phyloP scores from a whole-genome alignment of 2,329 filamentous ascomycete genomes.

The Aspergillus neotritici region DNA sequence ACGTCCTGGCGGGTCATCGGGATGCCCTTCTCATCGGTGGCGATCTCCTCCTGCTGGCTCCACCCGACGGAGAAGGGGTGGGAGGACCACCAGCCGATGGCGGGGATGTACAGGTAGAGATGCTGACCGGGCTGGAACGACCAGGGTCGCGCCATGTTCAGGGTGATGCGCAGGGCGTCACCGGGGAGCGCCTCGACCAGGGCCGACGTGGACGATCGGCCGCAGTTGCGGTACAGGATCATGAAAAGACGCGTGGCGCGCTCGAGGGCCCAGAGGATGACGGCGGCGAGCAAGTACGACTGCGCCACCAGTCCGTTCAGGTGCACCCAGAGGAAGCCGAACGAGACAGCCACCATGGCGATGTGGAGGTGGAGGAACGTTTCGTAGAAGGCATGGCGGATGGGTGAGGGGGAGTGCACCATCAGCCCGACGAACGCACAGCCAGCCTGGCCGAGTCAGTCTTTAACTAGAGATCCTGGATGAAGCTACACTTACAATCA shows the following conservation, averaged over 20 bases:
- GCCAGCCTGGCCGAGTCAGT: conserved; percentile 24
- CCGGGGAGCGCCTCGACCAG: conserved; percentile 63
- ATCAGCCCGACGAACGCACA: conserved; percentile 61
- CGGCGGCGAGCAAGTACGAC: conserved; percentile 66
- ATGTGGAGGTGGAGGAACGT: conserved; percentile 89
- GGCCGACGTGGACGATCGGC: conserved; percentile 56
- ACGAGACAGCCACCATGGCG: conserved; percentile 60
- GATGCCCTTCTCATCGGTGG: conserved; percentile 36
- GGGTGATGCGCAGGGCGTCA: conserved; percentile 63
- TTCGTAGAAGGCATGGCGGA: conserved; percentile 95
- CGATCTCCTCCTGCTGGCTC: conserved; percentile 55
- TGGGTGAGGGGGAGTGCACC: conserved; percentile 65
- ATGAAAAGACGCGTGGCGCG: conserved; percentile 58
- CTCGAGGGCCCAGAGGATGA: conserved; percentile 73
- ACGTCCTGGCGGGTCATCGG: conserved; percentile 49
- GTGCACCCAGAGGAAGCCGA: conserved; percentile 74
- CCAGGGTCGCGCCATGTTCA: conserved; percentile 63
- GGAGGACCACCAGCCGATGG: conserved; percentile 63
- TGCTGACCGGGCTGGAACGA: conserved; percentile 65
- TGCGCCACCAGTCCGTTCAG: conserved; percentile 64
- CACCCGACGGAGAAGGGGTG: conserved; percentile 77
- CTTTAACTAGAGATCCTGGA: conserved; percentile 2
- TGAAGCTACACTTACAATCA: conserved; percentile 35
- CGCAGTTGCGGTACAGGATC: conserved; percentile 60
- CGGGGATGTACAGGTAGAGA: conserved; percentile 65